Conservation (phyloP, 331 rosid species). For the Malus hybrid region DNA sequence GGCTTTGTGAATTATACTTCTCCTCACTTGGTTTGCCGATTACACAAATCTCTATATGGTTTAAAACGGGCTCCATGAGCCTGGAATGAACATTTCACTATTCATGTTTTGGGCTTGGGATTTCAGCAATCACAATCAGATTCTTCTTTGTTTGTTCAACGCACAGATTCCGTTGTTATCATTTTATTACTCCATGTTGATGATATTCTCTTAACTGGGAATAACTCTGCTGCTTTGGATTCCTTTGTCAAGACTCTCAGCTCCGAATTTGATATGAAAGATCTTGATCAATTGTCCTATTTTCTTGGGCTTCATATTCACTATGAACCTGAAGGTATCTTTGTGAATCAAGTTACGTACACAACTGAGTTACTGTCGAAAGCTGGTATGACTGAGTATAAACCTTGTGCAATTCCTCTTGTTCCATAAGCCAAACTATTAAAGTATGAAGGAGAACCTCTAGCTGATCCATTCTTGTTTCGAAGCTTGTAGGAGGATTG, state of each 20-base stretch:
- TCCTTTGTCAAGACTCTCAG: background rate
- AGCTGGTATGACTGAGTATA: too few relatives aligned
- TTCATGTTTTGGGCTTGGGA: background rate
- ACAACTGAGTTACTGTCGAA: too few relatives aligned
- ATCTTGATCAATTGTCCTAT: background rate
- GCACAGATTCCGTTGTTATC: background rate
- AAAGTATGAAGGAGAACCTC: too few relatives aligned
- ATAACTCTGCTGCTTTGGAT: background rate
- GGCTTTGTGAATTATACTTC: background rate
- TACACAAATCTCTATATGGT: background rate
- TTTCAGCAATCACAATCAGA: background rate
- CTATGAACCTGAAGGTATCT: too few relatives aligned
- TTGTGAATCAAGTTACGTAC: too few relatives aligned
- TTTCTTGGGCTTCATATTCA: too few relatives aligned
- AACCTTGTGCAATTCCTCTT: too few relatives aligned
- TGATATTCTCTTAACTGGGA: background rate
- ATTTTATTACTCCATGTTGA: background rate
- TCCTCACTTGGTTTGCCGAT: background rate
- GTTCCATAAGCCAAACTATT: too few relatives aligned
- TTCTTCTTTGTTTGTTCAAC: background rate
- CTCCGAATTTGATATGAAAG: background rate
- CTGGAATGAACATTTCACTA: background rate
- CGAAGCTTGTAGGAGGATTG: too few relatives aligned
- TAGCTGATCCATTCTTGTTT: too few relatives aligned
- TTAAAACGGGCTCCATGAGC: background rate